These are phyloP conservation scores for Emericellopsis atlantica DNA, from an alignment of 2,329 filamentous ascomycete genomes.

Conservation along the genomic window DNA sequence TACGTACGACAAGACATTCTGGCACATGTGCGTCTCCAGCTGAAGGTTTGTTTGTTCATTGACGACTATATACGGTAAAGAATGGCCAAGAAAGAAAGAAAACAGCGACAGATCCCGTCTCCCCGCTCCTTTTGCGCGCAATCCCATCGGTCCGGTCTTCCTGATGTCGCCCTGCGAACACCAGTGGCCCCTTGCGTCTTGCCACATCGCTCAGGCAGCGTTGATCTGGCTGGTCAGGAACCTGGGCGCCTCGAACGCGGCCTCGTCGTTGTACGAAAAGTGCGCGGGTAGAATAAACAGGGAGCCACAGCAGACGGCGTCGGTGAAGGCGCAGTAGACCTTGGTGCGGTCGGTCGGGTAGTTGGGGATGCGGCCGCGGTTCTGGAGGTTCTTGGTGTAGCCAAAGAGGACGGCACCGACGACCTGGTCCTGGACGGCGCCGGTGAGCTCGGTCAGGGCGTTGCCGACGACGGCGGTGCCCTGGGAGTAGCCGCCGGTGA, in stretches of 20 bases:
- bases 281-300: constrained; percentile 21
- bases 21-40: not conserved
- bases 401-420: constrained; percentile 23
- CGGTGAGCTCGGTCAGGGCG: constrained; percentile 19
- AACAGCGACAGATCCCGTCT: too few relatives aligned
- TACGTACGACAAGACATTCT: not conserved
- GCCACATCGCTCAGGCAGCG: constrained; percentile 10
- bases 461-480: constrained; percentile 29
- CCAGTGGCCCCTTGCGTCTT: not conserved
- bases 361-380: constrained; percentile 22
- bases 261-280: constrained; percentile 13
- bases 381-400: constrained; percentile 29
- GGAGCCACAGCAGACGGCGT: constrained; percentile 22
- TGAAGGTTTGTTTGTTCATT: too few relatives aligned
- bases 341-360: constrained; percentile 18
- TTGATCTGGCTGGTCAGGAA: constrained; percentile 10
- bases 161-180: too few relatives aligned
- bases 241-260: constrained; percentile 8
- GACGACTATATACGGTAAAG: too few relatives aligned
- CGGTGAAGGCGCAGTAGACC: constrained; percentile 23
- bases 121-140: too few relatives aligned
- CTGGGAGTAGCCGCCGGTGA: constrained; percentile 26
- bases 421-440: constrained; percentile 17
- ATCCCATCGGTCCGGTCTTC: too few relatives aligned
- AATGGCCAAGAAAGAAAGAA: too few relatives aligned